A percentile compares a stretch with the other conserved stretches of the same genome.
These are phyloP conservation scores for Aspergillus neotritici DNA, from an alignment of 2,329 filamentous ascomycete genomes.

Conservation along the genomic window DNA sequence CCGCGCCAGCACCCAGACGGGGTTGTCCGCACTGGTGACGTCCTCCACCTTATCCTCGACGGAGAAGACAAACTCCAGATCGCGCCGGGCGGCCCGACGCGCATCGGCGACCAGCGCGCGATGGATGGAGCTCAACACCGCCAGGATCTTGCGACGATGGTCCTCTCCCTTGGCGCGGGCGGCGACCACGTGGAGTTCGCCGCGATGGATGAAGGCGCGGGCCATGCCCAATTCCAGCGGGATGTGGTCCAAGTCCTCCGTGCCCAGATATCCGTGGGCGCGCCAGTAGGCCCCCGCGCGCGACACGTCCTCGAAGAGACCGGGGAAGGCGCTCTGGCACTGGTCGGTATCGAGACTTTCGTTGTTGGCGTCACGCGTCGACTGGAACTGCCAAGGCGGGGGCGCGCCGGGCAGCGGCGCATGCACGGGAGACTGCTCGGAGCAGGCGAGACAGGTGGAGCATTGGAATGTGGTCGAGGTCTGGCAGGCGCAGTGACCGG, in stretches of 20 bases:
- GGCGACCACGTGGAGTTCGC: constrained; percentile 29
- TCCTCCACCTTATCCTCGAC: constrained; percentile 42
- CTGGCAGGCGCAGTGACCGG: constrained; percentile 35
- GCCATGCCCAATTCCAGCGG: constrained; percentile 29
- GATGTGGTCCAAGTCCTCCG: constrained; percentile 26
- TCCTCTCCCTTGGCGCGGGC: constrained; percentile 30
- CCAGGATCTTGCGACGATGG: constrained; percentile 35
- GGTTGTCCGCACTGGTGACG: constrained; percentile 27
- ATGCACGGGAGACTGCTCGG: constrained; percentile 5
- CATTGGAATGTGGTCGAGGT: constrained; percentile 37
- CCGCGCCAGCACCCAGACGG: constrained; percentile 43
- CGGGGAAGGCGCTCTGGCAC: constrained; percentile 31
- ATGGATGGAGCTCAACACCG: constrained; percentile 45
- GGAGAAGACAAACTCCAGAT: constrained; percentile 46
- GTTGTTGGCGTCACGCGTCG: constrained; percentile 29
- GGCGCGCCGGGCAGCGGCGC: constrained; percentile 6
- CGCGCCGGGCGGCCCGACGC: constrained; percentile 29
- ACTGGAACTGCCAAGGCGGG: constrained; percentile 27
- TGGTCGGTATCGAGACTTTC: constrained; percentile 24
- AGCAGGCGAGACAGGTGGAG: constrained; percentile 29
- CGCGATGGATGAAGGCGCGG: constrained; percentile 29
- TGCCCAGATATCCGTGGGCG: constrained; percentile 19
- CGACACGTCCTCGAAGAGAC: constrained; percentile 32
- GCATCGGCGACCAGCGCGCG: constrained; percentile 42
- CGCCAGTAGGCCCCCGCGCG: constrained; percentile 29